Evolutionary conservation across 768 basidiomycete genomes (phyloP).

Genomic region (Lactarius deliciosus): DNA sequence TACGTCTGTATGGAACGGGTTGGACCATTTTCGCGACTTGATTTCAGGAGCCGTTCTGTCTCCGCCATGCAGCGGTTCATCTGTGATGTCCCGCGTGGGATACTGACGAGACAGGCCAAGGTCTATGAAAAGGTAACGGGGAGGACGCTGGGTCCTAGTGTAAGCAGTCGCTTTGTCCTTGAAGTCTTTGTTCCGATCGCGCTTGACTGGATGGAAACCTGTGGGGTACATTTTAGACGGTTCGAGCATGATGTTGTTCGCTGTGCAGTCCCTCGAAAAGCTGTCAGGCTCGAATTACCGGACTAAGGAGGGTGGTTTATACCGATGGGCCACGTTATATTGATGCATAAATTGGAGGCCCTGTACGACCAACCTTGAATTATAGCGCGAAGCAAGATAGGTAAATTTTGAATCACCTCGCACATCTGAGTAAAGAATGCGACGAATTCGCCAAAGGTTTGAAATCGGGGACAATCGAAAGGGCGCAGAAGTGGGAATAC

Average conservation of each 20-base stretch:
- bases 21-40: constrained; percentile 20
- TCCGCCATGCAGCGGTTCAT: constrained; percentile 39
- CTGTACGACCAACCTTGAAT: constrained; percentile 16
- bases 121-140: constrained; percentile 35
- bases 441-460: constrained; percentile 40
- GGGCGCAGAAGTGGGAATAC: constrained; percentile 39
- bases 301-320: constrained; percentile 25
- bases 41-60: constrained; percentile 44
- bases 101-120: constrained; percentile 35
- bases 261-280: constrained; percentile 22
- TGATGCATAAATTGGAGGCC: constrained; percentile 33
- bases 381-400: background rate
- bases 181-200: constrained; percentile 29
- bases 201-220: constrained; percentile 34
- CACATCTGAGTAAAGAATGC: constrained; percentile 39
- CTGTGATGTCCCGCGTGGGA: constrained; percentile 32
- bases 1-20: constrained; percentile 40
- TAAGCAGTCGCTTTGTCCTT: constrained; percentile 30
- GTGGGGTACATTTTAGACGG: constrained; percentile 33
- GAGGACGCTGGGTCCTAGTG: constrained; percentile 32
- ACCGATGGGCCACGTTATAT: constrained; percentile 34
- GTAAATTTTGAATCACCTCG: constrained; percentile 34
- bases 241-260: constrained; percentile 36
- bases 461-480: constrained; percentile 35
- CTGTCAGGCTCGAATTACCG: background rate